These are phyloP conservation scores for Phytophthora citrophthora DNA, from an alignment of 352 stramenopile genomes.

Conservation along the genomic window DNA sequence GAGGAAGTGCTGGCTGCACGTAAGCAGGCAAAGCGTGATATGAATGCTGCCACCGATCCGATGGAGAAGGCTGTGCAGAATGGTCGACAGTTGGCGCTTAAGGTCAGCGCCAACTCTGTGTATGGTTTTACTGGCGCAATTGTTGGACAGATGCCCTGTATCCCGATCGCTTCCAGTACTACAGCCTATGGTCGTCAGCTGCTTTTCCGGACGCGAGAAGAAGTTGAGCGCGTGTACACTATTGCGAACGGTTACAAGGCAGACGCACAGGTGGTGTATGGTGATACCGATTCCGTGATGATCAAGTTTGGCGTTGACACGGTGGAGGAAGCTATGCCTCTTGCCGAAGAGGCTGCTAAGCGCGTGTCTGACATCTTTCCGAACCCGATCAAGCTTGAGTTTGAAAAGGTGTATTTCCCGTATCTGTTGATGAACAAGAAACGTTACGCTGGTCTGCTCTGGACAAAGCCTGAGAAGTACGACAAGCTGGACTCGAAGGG, in stretches of 20 bases:
- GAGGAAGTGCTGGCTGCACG: conserved; percentile 97
- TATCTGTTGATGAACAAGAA: conserved; percentile 99
- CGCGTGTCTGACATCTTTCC: conserved; percentile 97
- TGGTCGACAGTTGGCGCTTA: conserved; percentile 96
- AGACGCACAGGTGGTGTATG: conserved; percentile 98
- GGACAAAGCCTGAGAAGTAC: conserved; percentile 95
- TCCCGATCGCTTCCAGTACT: conserved; percentile 98
- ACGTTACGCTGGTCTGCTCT: conserved; percentile 85
- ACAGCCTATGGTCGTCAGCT: conserved; percentile 98
- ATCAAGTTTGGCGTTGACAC: conserved; percentile 98
- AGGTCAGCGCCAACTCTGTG: conserved; percentile 99
- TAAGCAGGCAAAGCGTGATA: conserved; percentile 99
- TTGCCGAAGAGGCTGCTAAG: conserved; percentile 97
- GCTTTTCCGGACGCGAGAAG: conserved; percentile 96
- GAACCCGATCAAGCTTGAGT: conserved; percentile 98
- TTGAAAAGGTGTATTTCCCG: conserved; percentile 99
- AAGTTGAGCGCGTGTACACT: conserved; percentile 97
- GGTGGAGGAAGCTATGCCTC: conserved; percentile 97
- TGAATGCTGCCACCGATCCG: conserved; percentile 98
- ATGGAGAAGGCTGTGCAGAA: conserved; percentile 99
- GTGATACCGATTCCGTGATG: conserved; percentile 99
- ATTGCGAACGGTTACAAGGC: conserved; percentile 93
- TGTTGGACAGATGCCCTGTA: conserved; percentile 98
- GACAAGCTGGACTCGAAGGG: conserved; percentile 99
- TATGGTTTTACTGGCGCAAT: conserved; percentile 99